Evolutionary conservation across 2,329 filamentous ascomycete species (phyloP).

Genomic region (Cladorrhinum sp.): DNA sequence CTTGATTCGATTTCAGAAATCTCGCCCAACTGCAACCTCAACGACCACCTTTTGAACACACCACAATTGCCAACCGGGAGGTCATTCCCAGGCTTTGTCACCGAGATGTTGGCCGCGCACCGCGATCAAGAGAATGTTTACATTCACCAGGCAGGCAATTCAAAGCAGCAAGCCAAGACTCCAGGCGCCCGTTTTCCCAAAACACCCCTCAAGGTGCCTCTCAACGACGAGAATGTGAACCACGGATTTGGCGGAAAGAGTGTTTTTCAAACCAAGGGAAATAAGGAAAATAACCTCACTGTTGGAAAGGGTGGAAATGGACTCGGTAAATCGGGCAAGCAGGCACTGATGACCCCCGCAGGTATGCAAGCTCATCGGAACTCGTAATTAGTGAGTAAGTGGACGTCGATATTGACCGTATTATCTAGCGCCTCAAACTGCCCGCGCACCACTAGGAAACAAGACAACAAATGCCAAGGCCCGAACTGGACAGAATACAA

Average conservation of each 20-base stretch:
- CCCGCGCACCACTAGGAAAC: constrained; percentile 77
- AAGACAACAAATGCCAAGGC: constrained; percentile 94
- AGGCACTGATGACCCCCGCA: constrained; percentile 74
- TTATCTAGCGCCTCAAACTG: constrained; percentile 54
- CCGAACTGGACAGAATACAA: constrained; percentile 58
- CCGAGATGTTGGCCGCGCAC: constrained; percentile 68
- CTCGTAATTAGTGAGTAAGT: not conserved
- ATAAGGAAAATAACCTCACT: constrained; percentile 54
- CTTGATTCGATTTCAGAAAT: not conserved
- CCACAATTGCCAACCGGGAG: constrained; percentile 16
- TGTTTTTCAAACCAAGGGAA: constrained; percentile 50
- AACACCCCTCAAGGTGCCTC: constrained; percentile 72
- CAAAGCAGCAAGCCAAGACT: constrained; percentile 77
- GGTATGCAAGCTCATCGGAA: constrained; percentile 51
- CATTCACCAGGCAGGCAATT: constrained; percentile 65
- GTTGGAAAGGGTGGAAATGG: constrained; percentile 49
- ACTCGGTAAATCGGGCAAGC: constrained; percentile 56
- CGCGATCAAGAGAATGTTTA: constrained; percentile 87
- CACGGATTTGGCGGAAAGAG: constrained; percentile 53
- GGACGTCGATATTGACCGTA: not conserved
- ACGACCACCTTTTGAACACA: not conserved
- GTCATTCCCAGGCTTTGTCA: constrained; percentile 12
- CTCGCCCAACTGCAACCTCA: not conserved
- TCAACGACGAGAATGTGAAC: constrained; percentile 83
- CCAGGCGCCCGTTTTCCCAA: constrained; percentile 74